Percentiles rank a stretch among this genome's conserved stretches.
Conservation (phyloP, 208 protist genomes). For the Trypanosoma boissoni region DNA sequence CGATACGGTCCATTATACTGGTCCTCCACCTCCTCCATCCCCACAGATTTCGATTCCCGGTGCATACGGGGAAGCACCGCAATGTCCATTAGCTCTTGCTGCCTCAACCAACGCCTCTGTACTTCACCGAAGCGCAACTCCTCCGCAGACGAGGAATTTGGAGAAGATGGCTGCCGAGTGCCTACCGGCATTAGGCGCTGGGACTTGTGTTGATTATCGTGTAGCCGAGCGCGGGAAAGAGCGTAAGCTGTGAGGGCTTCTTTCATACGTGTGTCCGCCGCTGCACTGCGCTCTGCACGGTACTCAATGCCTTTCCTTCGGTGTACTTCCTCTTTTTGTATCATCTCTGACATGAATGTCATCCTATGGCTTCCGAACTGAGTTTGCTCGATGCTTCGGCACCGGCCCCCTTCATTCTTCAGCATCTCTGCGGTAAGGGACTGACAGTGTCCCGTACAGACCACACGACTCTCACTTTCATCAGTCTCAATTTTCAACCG, state of each 20-base stretch:
- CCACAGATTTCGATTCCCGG: background rate
- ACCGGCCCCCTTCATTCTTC: background rate
- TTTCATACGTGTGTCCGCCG: conserved; percentile 12
- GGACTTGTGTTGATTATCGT: conserved; percentile 4
- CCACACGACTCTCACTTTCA: conserved; percentile 5
- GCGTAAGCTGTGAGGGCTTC: conserved; percentile 16
- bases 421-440: conserved; percentile 5
- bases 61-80: background rate
- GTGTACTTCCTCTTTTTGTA: too few species aligned
- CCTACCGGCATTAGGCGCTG: background rate
- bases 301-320: background rate
- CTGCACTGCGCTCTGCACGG: conserved; percentile 3
- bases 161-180: background rate
- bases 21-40: background rate
- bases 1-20: conserved; percentile 7
- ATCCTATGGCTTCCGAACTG: background rate
- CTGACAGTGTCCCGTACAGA: background rate
- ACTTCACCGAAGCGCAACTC: conserved; percentile 4
- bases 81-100: conserved; percentile 5
- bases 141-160: background rate
- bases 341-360: too few species aligned
- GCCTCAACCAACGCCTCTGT: conserved; percentile 15
- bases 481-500: conserved; percentile 15
- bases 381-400: background rate
- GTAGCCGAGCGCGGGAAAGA: conserved; percentile 10